These are phyloP conservation scores for Platanus orientalis DNA, from an alignment of 164 flowering plant genomes.

Conservation along the genomic window DNA sequence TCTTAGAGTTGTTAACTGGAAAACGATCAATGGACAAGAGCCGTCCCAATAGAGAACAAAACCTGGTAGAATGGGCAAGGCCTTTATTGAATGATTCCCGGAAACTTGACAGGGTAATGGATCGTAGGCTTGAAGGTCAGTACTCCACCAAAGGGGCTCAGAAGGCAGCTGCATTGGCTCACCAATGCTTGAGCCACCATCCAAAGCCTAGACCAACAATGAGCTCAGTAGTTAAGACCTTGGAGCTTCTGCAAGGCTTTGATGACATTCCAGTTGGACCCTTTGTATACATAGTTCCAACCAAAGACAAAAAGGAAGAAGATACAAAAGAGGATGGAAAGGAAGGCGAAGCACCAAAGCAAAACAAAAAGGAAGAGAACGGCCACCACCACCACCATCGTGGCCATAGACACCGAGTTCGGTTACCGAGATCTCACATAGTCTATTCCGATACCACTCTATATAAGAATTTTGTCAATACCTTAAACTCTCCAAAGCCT, in stretches of 20 bases:
- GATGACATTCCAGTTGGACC: conserved; percentile 39
- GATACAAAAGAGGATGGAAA: not conserved
- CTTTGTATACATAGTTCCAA: conserved; percentile 46
- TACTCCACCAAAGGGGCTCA: conserved; percentile 58
- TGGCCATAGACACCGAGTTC: not conserved
- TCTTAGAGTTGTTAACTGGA: conserved; percentile 63
- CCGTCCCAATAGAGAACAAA: conserved; percentile 29
- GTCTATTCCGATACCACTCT: conserved; percentile 5
- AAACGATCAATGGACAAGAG: conserved; percentile 55
- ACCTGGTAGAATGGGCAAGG: conserved; percentile 55
- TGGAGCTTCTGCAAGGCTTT: conserved; percentile 44
- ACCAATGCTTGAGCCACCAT: conserved; percentile 55
- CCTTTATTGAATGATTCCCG: conserved; percentile 44
- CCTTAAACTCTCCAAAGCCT: not conserved
- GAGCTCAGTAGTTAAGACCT: conserved; percentile 37
- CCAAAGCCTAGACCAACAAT: conserved; percentile 58
- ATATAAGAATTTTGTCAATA: not conserved
- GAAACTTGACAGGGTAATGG: conserved; percentile 47
- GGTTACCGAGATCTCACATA: conserved; percentile 6
- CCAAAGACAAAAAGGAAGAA: conserved; percentile 7
- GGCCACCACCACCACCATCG: not conserved
- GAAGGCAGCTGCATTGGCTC: conserved; percentile 62
- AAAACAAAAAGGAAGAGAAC: not conserved
- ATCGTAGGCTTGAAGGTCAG: conserved; percentile 58
- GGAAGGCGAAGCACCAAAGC: not conserved